A percentile compares a stretch with the other conserved stretches of the same genome.
These are phyloP conservation scores for Cytidiella melzeri DNA, from an alignment of 768 basidiomycete genomes.

Conservation along the genomic window DNA sequence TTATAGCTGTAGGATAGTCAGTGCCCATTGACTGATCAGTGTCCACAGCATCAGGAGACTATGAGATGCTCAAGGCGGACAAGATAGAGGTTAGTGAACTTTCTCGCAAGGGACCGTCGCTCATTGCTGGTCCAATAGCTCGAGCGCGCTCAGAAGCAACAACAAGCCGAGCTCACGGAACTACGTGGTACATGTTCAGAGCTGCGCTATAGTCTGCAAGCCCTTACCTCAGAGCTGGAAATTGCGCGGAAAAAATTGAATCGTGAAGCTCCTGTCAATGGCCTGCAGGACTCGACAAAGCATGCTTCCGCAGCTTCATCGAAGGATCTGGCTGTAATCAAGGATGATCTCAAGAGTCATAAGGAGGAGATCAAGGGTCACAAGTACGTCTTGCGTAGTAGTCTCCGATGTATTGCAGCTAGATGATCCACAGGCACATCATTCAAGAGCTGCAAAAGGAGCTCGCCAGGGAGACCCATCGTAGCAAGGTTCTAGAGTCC, in stretches of 20 bases:
- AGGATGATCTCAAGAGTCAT: conserved; percentile 75
- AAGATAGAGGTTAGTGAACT: conserved; percentile 18
- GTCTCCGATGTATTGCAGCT: background rate
- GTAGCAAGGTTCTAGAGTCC: conserved; percentile 64
- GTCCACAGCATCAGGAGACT: conserved; percentile 3
- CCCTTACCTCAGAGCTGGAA: conserved; percentile 49
- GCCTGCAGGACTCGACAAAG: conserved; percentile 27
- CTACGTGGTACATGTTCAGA: conserved; percentile 27
- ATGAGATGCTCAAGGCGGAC: conserved; percentile 14
- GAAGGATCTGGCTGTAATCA: conserved; percentile 44
- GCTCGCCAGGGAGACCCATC: conserved; percentile 52
- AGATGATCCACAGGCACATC: conserved; percentile 53
- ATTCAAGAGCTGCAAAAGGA: conserved; percentile 87
- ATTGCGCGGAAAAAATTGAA: conserved; percentile 50
- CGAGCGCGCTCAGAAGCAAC: conserved; percentile 17
- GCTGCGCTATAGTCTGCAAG: conserved; percentile 30
- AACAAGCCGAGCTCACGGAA: conserved; percentile 25
- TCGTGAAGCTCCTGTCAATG: conserved; percentile 47
- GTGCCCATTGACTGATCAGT: too few species aligned
- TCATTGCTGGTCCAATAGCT: conserved; percentile 3
- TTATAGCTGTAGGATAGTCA: too few species aligned
- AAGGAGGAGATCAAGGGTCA: conserved; percentile 44
- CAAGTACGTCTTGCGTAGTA: conserved; percentile 44
- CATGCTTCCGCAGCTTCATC: conserved; percentile 30
- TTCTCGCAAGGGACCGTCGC: conserved; percentile 1